These are phyloP conservation scores for Diaporthe destruens DNA, from an alignment of 2,329 filamentous ascomycete genomes.

Conservation along the genomic window DNA sequence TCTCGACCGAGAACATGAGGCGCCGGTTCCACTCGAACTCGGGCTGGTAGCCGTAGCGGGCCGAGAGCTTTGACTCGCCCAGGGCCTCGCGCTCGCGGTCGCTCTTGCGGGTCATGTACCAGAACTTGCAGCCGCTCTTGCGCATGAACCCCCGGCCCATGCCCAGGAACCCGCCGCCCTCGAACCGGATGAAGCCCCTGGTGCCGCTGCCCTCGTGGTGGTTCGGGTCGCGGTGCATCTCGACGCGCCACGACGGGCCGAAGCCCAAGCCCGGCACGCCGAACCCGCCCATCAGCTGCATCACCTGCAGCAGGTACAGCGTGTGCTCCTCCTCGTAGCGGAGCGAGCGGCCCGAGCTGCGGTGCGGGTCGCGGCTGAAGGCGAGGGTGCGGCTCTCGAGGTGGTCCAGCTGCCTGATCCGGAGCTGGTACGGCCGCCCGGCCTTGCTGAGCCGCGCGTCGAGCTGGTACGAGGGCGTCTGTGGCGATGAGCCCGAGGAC, in stretches of 20 bases:
- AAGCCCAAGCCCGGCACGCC: conserved; percentile 30
- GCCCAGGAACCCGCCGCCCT: conserved; percentile 34
- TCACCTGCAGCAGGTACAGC: conserved; percentile 34
- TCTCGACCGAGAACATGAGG: conserved; percentile 36
- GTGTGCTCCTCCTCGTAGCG: conserved; percentile 33
- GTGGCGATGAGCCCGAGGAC: conserved; percentile 36
- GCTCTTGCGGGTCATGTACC: conserved; percentile 41
- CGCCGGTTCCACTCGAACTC: conserved; percentile 36
- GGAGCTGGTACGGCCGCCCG: conserved; percentile 32
- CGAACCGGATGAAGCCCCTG: conserved; percentile 33
- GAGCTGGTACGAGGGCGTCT: conserved; percentile 32
- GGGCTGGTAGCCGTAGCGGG: conserved; percentile 30
- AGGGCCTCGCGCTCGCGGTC: conserved; percentile 17
- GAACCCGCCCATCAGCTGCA: conserved; percentile 35
- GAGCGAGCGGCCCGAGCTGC: conserved; percentile 2
- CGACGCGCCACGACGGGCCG: conserved; percentile 36
- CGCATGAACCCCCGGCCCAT: conserved; percentile 35
- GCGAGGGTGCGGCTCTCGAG: conserved; percentile 38
- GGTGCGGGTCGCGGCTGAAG: conserved; percentile 6
- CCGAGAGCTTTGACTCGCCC: conserved; percentile 51
- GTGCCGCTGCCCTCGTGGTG: not conserved
- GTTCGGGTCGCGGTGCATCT: conserved; percentile 35
- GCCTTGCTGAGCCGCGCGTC: conserved; percentile 28
- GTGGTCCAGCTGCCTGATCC: conserved; percentile 34
- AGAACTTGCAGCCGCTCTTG: conserved; percentile 40